These are phyloP conservation scores for Gymnopilus dilepis DNA, from an alignment of 768 basidiomycete species.

Conservation along the genomic window DNA sequence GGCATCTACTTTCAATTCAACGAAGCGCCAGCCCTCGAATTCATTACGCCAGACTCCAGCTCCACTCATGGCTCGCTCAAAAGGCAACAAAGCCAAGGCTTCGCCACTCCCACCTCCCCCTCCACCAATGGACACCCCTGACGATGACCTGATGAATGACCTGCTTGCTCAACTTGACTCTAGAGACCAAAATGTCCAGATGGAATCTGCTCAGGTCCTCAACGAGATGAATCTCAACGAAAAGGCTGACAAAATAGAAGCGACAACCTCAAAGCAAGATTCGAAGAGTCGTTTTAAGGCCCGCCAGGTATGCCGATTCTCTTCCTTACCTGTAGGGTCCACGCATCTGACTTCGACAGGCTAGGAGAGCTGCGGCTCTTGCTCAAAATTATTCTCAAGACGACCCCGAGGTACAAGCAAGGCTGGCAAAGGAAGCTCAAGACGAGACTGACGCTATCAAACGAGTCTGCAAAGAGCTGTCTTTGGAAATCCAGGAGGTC, in stretches of 20 bases:
- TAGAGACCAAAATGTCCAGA: constrained; percentile 53
- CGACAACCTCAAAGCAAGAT: constrained; percentile 51
- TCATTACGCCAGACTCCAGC: constrained; percentile 8
- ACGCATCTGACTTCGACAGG: constrained; percentile 44
- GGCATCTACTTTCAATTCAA: neutral
- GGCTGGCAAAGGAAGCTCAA: constrained; percentile 65
- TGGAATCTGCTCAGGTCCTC: constrained; percentile 53
- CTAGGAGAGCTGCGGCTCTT: constrained; percentile 71
- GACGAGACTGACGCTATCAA: constrained; percentile 72
- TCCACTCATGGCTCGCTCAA: constrained; percentile 53
- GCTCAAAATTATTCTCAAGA: constrained; percentile 55
- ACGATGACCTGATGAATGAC: constrained; percentile 73
- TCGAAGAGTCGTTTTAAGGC: constrained; percentile 71
- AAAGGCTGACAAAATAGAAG: constrained; percentile 34
- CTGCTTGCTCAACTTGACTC: constrained; percentile 80
- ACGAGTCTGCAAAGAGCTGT: constrained; percentile 66
- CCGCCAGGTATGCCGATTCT: constrained; percentile 58
- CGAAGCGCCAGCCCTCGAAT: neutral
- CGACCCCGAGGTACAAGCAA: constrained; percentile 64
- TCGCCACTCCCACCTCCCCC: constrained; percentile 36
- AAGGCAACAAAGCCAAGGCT: constrained; percentile 63
- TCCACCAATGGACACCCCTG: constrained; percentile 39
- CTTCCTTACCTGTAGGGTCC: neutral
- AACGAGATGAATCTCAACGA: constrained; percentile 51
- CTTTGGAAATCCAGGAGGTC: constrained; percentile 71